Conservation (phyloP, 1,284 basidiomycete species). For the Pyrrhoderma lamaoense region DNA sequence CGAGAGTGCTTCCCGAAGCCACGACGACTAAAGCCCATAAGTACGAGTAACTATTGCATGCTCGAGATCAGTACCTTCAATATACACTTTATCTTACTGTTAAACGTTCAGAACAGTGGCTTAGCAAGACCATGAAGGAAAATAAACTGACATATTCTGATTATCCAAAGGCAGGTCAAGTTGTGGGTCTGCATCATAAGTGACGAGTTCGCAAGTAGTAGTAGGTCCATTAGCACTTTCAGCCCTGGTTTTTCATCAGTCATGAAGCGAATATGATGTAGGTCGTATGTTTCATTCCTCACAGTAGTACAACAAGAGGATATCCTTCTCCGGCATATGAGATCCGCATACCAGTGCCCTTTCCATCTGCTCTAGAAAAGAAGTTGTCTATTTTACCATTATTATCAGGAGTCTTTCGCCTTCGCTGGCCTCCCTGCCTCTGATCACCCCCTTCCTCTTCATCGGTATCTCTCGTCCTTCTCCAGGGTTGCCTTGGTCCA, state of each 20-base stretch:
- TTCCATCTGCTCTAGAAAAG: conserved; percentile 45
- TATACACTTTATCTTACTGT: conserved; percentile 74
- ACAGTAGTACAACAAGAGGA: conserved; percentile 78
- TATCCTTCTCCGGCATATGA: conserved; percentile 74
- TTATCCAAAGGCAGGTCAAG: conserved; percentile 76
- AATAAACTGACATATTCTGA: conserved; percentile 48
- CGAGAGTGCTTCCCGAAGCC: conserved; percentile 86
- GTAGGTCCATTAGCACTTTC: conserved; percentile 81
- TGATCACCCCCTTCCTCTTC: conserved; percentile 18
- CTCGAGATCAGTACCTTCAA: conserved; percentile 53
- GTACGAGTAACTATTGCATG: conserved; percentile 14
- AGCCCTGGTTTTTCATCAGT: too few relatives aligned
- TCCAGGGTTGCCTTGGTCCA: conserved; percentile 12
- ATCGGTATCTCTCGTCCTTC: conserved; percentile 13
- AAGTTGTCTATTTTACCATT: conserved; percentile 40
- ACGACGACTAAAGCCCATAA: conserved; percentile 57
- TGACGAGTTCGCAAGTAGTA: conserved; percentile 83
- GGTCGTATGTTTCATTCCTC: conserved; percentile 28
- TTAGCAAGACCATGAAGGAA: background rate
- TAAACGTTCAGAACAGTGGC: conserved; percentile 12
- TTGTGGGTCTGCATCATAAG: conserved; percentile 77
- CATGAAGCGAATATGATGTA: background rate
- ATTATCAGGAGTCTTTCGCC: background rate
- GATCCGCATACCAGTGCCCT: conserved; percentile 79
- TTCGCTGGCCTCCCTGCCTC: background rate